Evolutionary conservation across 1,284 basidiomycete genomes (phyloP).

Genomic region (Salmacisia buchloeana): DNA sequence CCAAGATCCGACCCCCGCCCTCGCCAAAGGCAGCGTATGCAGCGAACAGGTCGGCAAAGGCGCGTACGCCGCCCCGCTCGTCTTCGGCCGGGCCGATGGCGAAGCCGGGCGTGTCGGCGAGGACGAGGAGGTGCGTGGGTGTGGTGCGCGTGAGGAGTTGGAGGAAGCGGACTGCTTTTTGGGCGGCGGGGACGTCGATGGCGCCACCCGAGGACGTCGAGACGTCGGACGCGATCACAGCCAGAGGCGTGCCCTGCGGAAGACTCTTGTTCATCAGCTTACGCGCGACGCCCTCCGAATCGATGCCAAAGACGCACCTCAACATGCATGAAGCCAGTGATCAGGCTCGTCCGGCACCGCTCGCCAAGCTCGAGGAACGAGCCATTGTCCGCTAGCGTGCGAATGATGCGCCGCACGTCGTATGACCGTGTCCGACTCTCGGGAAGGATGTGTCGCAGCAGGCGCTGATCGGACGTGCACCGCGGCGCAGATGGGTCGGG

Average conservation of each 20-base stretch:
- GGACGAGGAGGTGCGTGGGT: conserved; percentile 19
- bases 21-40: conserved; percentile 18
- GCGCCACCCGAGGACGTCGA: conserved; percentile 27
- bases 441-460: conserved; percentile 23
- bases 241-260: conserved; percentile 21
- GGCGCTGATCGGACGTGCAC: conserved; percentile 15
- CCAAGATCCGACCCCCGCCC: conserved; percentile 23
- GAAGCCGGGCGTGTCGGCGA: conserved; percentile 38
- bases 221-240: conserved; percentile 27
- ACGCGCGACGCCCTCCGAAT: too few relatives aligned
- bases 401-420: conserved; percentile 27
- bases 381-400: conserved; percentile 23
- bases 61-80: conserved; percentile 21
- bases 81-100: conserved; percentile 30
- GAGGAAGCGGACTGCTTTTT: conserved; percentile 29
- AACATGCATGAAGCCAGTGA: conserved; percentile 22
- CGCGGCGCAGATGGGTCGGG: conserved; percentile 9
- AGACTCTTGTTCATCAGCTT: too few relatives aligned
- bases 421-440: conserved; percentile 23
- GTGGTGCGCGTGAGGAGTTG: conserved; percentile 23
- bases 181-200: conserved; percentile 25
- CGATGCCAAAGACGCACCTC: background rate
- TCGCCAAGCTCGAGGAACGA: conserved; percentile 26
- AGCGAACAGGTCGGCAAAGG: conserved; percentile 32
- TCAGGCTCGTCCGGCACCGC: conserved; percentile 21